Conservation (phyloP, 1,139 yeast species). For the Pichia sp. region DNA sequence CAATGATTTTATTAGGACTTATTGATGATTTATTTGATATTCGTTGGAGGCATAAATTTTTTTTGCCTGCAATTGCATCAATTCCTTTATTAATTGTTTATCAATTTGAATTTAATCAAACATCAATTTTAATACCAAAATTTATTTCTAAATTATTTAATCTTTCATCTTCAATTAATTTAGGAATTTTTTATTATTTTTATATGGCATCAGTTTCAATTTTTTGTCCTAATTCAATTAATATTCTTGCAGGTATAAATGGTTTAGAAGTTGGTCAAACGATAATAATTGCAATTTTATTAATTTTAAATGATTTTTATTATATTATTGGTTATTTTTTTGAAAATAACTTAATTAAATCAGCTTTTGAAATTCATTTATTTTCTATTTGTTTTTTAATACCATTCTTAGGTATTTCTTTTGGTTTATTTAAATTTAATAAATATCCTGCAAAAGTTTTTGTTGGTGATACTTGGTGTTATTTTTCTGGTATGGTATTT, state of each 20-base stretch:
- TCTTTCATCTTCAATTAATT: slow-evolving; percentile 46
- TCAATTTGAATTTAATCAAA: slow-evolving; percentile 90
- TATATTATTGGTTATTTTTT: slow-evolving; percentile 39
- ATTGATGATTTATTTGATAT: slow-evolving; percentile 94
- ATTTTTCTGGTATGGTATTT: slow-evolving; percentile 97
- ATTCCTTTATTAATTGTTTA: slow-evolving; percentile 87
- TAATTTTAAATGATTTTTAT: slow-evolving; percentile 69
- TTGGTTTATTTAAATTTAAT: slow-evolving; percentile 70
- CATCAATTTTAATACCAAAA: slow-evolving; percentile 80
- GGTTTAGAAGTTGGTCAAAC: slow-evolving; percentile 97
- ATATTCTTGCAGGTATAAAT: slow-evolving; percentile 91
- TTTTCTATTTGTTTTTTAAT: slow-evolving; percentile 72
- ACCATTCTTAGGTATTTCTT: slow-evolving; percentile 83
- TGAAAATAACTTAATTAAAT: slow-evolving; percentile 24
- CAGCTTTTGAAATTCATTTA: slow-evolving; percentile 75
- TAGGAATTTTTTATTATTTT: slow-evolving; percentile 71
- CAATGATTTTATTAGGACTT: slow-evolving; percentile 79
- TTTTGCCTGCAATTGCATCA: slow-evolving; percentile 90
- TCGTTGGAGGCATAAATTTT: slow-evolving; percentile 95
- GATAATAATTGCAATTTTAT: slow-evolving; percentile 63
- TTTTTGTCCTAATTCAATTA: slow-evolving; percentile 95
- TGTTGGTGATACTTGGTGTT: slow-evolving; percentile 97
- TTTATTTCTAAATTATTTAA: slow-evolving; percentile 42
- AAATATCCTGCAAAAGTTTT: slow-evolving; percentile 91
- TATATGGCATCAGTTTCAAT: slow-evolving; percentile 92